These are phyloP conservation scores for Tranzscheliella williamsii DNA, from an alignment of 1,284 basidiomycete species.

Conservation along the genomic window DNA sequence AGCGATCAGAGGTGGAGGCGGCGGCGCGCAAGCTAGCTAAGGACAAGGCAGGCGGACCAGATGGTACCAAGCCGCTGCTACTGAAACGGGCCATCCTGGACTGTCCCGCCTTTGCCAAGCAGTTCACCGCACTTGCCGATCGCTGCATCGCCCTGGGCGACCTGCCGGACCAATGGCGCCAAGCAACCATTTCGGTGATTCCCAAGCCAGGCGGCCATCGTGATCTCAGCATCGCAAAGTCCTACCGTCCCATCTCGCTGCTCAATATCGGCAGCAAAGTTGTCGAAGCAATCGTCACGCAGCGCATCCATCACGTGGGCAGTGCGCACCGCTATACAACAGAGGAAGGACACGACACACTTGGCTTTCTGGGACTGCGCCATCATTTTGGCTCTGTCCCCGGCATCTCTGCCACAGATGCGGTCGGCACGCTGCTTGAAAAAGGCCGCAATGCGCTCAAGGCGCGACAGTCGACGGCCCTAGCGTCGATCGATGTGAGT, in stretches of 20 bases:
- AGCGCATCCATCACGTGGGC: not conserved
- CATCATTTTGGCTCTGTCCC: not conserved
- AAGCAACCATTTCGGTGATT: not conserved
- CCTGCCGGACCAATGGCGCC: not conserved
- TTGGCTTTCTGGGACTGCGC: constrained; percentile 64
- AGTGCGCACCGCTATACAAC: not conserved
- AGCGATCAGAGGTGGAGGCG: too few relatives aligned
- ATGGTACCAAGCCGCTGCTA: not conserved
- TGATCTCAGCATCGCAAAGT: not conserved
- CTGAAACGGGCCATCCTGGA: not conserved
- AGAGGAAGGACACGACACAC: too few relatives aligned
- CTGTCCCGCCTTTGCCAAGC: not conserved
- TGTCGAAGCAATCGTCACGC: not conserved
- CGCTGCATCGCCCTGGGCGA: not conserved
- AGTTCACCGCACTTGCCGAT: not conserved
- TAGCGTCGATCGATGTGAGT: not conserved
- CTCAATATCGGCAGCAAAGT: not conserved
- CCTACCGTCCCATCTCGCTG: constrained; percentile 1
- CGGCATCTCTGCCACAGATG: not conserved
- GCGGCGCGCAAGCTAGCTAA: too few relatives aligned
- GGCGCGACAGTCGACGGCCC: not conserved
- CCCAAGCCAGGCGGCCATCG: not conserved
- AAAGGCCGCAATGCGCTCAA: not conserved
- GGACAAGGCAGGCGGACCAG: not conserved
- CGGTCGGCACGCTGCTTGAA: not conserved